Percentiles rank a stretch among this genome's conserved stretches.
Conservation (phyloP, 139 green algal genomes). For the Deuterostichococcus epilithicus region DNA sequence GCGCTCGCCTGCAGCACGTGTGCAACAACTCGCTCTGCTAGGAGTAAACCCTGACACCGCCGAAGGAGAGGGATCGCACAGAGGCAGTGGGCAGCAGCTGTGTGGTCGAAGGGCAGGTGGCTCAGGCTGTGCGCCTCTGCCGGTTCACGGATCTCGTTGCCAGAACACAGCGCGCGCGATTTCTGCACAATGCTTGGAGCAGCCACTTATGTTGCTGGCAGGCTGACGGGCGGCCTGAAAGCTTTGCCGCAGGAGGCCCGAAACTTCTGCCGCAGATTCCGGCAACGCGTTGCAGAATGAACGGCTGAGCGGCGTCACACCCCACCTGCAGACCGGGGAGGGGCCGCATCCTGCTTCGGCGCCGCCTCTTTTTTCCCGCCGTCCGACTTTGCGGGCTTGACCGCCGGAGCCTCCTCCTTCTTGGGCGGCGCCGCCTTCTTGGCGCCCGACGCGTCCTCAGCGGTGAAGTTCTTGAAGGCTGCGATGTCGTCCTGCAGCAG, state of each 20-base stretch:
- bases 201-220: too few species aligned
- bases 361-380: not conserved
- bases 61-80: too few species aligned
- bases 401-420: constrained; percentile 4
- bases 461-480: constrained; percentile 65
- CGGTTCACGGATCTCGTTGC: too few species aligned
- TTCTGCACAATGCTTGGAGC: too few species aligned
- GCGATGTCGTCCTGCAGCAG: constrained; percentile 37
- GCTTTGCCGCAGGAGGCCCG: not conserved
- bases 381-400: constrained; percentile 7
- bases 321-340: not conserved
- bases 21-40: too few species aligned
- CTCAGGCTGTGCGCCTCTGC: too few species aligned
- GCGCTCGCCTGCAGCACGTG: constrained; percentile 35
- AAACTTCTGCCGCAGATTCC: not conserved
- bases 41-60: too few species aligned
- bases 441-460: constrained; percentile 39
- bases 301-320: too few species aligned
- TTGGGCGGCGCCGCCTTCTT: constrained; percentile 6
- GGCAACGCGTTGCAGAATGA: too few species aligned
- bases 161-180: too few species aligned
- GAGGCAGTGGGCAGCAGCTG: too few species aligned
- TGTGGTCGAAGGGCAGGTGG: too few species aligned
- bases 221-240: constrained; percentile 10
- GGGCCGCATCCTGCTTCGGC: constrained; percentile 8